A percentile compares a stretch with the other conserved stretches of the same genome.
phyloP scores from a whole-genome alignment of 2,329 filamentous ascomycete genomes.

The Diaporthe destruens region DNA sequence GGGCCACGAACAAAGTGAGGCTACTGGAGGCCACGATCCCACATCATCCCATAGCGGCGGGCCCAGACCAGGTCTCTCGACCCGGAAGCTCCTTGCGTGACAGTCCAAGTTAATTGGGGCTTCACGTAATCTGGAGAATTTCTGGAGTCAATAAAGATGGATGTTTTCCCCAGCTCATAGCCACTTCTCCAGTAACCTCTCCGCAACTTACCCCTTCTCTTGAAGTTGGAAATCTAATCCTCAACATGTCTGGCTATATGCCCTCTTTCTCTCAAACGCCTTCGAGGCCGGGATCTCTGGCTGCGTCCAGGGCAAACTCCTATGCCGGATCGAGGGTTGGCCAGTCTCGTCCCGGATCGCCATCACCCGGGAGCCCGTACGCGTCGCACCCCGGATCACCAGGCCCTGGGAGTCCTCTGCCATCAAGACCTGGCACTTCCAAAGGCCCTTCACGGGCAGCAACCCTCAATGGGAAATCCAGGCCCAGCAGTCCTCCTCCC shows the following conservation, averaged over 20 bases:
- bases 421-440: conserved; percentile 39
- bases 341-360: conserved; percentile 13
- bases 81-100: conserved; percentile 31
- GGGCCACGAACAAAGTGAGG: conserved; percentile 36
- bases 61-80: conserved; percentile 27
- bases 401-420: conserved; percentile 35
- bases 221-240: conserved; percentile 3
- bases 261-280: conserved; percentile 39
- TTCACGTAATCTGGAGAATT: conserved; percentile 35
- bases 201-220: conserved; percentile 20
- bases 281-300: conserved; percentile 40
- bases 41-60: conserved; percentile 37
- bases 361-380: conserved; percentile 15
- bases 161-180: conserved; percentile 35
- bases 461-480: conserved; percentile 29
- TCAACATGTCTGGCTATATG: conserved; percentile 39
- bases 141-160: conserved; percentile 34
- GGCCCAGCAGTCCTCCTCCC: conserved; percentile 30
- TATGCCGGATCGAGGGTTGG: conserved; percentile 36
- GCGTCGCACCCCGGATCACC: conserved; percentile 30
- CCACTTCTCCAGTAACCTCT: conserved; percentile 25
- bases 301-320: conserved; percentile 39
- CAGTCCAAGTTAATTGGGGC: conserved; percentile 27
- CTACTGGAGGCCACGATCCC: conserved; percentile 36
- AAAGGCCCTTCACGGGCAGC: conserved; percentile 26